Base-by-base conservation (phyloP, 2,329 filamentous ascomycete genomes). In the Fulvia fulva region DNA sequence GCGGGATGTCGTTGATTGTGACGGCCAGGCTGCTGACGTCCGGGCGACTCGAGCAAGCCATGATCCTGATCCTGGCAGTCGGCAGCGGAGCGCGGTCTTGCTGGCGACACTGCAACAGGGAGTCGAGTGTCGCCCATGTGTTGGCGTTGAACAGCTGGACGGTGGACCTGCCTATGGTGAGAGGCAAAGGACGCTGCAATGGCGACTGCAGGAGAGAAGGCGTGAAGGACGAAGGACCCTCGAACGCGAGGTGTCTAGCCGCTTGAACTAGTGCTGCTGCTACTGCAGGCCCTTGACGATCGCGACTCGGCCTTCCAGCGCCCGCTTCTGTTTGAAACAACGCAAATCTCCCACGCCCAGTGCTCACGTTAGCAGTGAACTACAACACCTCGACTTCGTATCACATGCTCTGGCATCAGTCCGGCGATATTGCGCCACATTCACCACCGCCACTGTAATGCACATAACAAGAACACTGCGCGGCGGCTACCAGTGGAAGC, bases 1-100 rank as follows among this genome's bases (percentile, higher is more conserved):
- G 51, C 2, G 51, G 5, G 32, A 16, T 14, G 19, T 55, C 28
- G 45, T 49, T 41, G 22, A 56, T n/a, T 26, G 21, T 56, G n/a
- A 56, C 34, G 28, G 28, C 34, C 34, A 50, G 52, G 25, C 41
- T 54, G 25, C 41, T 54, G 23, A 46, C 52, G 25, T 54, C 23
- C 7, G 25, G 32, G n/a, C 14, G 9, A 19, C 21, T 14, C 8
- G 51, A 11, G 32, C 7, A 41, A 21, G 54, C 11, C 43, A 56
- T 51, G 26, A 28, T 51, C 23, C 23, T 45, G 52, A 16, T 12
- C 44, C n/a, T n/a, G n/a, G n/a, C n/a, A n/a, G 50, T 12, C 11
- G 25, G 34, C 21, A 14, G 14, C 37, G 43, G 26, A 49, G 45
- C n/a, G 53, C 5, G 22, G n/a, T 44, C 3, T 21, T 21, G n/a